Percentiles rank a stretch among this genome's conserved stretches.
Conservation (phyloP, 495 filamentous ascomycete genomes). For the Penicillium daleae region DNA sequence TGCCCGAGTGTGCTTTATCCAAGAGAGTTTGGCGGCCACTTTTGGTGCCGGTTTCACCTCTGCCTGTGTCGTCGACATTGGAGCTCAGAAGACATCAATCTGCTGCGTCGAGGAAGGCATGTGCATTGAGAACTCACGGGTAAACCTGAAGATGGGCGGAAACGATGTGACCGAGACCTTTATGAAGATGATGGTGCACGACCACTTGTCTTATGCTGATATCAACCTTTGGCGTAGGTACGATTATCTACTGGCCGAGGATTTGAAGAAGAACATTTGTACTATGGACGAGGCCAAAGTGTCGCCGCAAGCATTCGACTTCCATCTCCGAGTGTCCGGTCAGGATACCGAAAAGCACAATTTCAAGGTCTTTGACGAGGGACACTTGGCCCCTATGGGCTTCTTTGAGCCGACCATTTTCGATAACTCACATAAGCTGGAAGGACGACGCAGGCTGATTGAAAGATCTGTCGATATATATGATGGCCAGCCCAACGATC, state of each 20-base stretch:
- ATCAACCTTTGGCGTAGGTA: conserved; percentile 90
- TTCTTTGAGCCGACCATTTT: conserved; percentile 88
- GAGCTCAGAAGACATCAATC: conserved; percentile 96
- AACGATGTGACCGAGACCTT: conserved; percentile 92
- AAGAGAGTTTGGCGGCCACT: conserved; percentile 91
- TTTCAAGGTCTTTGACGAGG: conserved; percentile 95
- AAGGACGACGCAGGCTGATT: conserved; percentile 75
- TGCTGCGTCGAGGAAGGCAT: conserved; percentile 97
- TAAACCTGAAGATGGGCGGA: conserved; percentile 94
- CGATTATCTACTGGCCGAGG: conserved; percentile 91
- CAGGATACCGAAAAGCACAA: conserved; percentile 87
- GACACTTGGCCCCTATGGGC: conserved; percentile 86
- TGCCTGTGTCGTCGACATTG: conserved; percentile 93
- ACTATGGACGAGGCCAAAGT: conserved; percentile 85
- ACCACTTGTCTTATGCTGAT: conserved; percentile 90
- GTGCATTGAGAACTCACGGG: conserved; percentile 85
- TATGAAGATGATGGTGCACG: conserved; percentile 94
- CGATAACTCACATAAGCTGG: conserved; percentile 76
- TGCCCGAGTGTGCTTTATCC: conserved; percentile 85
- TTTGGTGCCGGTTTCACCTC: conserved; percentile 95
- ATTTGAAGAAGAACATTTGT: conserved; percentile 87
- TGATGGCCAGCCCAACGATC: conserved; percentile 88
- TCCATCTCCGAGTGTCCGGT: conserved; percentile 84
- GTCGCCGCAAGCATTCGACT: conserved; percentile 77
- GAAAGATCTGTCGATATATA: conserved; percentile 90